Base-by-base conservation (phyloP, 768 basidiomycete genomes). In the Suillus decipiens region DNA sequence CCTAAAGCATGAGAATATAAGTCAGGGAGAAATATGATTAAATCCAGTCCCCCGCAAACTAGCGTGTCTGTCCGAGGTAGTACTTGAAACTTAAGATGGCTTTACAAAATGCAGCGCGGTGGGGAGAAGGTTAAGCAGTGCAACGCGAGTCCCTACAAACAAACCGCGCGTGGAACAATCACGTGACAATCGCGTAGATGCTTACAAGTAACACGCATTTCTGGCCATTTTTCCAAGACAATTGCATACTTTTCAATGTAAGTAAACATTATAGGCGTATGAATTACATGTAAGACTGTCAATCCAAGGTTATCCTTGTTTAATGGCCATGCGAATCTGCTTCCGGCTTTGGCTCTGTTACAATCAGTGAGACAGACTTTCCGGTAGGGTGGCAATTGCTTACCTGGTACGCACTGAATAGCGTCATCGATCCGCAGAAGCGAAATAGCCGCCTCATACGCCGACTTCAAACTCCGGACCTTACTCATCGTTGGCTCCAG, bases 401-500 rank as follows among this genome's bases (percentile, higher is more conserved):
- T 69, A 92, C 92, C 93, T 64, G 92, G 90, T 54, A 90, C 82
- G 76, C 91, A 93, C 70, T 94, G 92, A 65, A 95, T 95, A n/a
- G 93, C 92, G 76, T 95, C 96, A 75, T 98, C 96, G 69, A 99
- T 98, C 64, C 97, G 86, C 74, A 99, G 79, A 64, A 99, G 79
- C 63, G 94, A 94, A 45, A 97, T 95, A 5, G 96, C 95, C 36
- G 96, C 96, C 75, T 98, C 96, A 67, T 96, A 93, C 39, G 97
- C 97, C 39, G 92, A 94, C 82, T 99, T 99, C 75, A 99, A 78
- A 73, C 93, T 96, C 79, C 92, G 93, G 68, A 99, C 92, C 79
- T 99, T 99, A 81, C 92, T 92, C 80, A 99, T 86, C 10, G 95
- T 98, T 5, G 97, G 97, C 78, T 99, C 97, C 53, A 99, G 81